phyloP scores from a whole-genome alignment of 495 filamentous ascomycete genomes.

The Tuber magnatum region DNA sequence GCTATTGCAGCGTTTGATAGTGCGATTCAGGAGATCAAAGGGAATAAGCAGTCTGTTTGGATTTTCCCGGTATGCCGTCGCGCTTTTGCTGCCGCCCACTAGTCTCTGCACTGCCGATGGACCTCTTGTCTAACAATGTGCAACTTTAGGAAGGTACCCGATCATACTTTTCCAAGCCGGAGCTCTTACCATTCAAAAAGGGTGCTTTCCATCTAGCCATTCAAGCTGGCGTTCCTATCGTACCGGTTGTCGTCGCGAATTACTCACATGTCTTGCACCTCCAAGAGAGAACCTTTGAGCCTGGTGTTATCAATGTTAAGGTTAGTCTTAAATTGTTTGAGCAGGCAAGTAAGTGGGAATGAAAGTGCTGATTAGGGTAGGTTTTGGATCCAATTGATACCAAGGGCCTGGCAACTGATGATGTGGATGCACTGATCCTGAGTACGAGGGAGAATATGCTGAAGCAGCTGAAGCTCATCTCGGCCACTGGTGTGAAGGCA shows the following conservation, averaged over 20 bases:
- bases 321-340: conserved; percentile 47
- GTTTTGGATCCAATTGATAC: conserved; percentile 79
- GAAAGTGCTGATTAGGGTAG: conserved; percentile 44
- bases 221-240: conserved; percentile 84
- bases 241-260: conserved; percentile 80
- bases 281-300: conserved; percentile 59
- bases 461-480: conserved; percentile 58
- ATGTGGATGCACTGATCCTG: conserved; percentile 72
- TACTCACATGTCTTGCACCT: conserved; percentile 76
- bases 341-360: neutral
- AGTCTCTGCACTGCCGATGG: neutral
- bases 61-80: conserved; percentile 57
- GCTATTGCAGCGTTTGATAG: conserved; percentile 80
- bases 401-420: conserved; percentile 62
- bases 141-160: conserved; percentile 65
- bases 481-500: conserved; percentile 7
- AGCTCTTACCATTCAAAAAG: conserved; percentile 89
- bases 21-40: conserved; percentile 70
- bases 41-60: conserved; percentile 73
- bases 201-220: conserved; percentile 95
- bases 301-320: conserved; percentile 71
- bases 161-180: conserved; percentile 74
- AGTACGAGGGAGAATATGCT: conserved; percentile 73
- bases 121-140: conserved; percentile 5
- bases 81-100: neutral